Conservation (phyloP, 2,329 filamentous ascomycete genomes). For the Lachnellula occidentalis region DNA sequence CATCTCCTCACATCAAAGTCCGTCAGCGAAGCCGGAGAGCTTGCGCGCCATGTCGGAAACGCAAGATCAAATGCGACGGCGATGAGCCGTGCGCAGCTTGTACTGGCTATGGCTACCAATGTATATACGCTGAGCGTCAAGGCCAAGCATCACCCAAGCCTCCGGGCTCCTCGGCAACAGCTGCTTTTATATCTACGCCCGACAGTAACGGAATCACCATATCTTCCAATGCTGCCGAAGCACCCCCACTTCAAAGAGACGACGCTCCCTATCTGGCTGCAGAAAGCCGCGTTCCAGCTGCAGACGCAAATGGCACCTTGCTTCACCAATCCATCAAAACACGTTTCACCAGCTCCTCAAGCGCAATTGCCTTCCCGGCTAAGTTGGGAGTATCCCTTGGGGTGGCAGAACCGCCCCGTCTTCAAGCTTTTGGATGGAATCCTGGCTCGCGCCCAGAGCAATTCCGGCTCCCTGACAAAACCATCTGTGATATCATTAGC, state of each 20-base stretch:
- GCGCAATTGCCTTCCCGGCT: slow-evolving; percentile 31
- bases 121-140: slow-evolving; percentile 3
- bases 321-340: slow-evolving; percentile 11
- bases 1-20: neutral
- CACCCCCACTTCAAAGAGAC: slow-evolving; percentile 13
- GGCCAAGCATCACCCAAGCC: neutral
- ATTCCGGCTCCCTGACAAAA: slow-evolving; percentile 12
- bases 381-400: slow-evolving; percentile 31
- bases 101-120: slow-evolving; percentile 20
- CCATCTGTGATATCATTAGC: slow-evolving; percentile 24
- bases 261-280: slow-evolving; percentile 27
- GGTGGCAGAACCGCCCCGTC: slow-evolving; percentile 29
- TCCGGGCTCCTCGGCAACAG: neutral
- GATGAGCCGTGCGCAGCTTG: slow-evolving; percentile 19
- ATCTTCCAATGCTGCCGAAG: neutral
- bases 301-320: neutral
- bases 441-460: slow-evolving; percentile 29
- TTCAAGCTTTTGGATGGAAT: slow-evolving; percentile 36
- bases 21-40: slow-evolving; percentile 18
- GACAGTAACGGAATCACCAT: neutral
- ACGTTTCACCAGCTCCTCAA: slow-evolving; percentile 25
- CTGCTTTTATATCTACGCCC: neutral
- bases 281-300: slow-evolving; percentile 4
- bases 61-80: slow-evolving; percentile 25
- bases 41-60: slow-evolving; percentile 21